Conservation (phyloP, 23 red algal genomes). For the Gracilaria caudata region DNA sequence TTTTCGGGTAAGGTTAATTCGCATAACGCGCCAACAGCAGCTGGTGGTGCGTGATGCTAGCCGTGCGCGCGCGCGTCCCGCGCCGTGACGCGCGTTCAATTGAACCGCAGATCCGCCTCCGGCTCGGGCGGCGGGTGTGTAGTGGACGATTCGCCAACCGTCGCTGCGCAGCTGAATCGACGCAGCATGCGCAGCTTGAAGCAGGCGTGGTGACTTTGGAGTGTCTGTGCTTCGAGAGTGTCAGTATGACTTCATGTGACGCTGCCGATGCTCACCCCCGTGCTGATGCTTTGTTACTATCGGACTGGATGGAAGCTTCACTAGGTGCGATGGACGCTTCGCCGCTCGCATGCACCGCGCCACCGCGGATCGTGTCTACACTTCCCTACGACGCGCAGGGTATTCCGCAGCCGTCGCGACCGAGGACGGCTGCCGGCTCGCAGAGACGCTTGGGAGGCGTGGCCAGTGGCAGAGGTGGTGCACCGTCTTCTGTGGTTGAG, state of each 20-base stretch:
- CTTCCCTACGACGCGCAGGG: background rate
- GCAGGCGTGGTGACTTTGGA: background rate
- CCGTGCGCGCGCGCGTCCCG: background rate
- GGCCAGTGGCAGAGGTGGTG: background rate
- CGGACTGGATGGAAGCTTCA: background rate
- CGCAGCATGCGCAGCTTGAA: background rate
- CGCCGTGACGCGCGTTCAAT: constrained; percentile 9
- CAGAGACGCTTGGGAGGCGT: background rate
- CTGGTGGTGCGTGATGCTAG: too few species aligned
- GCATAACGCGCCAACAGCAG: too few species aligned
- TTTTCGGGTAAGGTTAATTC: background rate
- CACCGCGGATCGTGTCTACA: background rate
- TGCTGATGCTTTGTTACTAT: background rate
- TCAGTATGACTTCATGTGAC: background rate
- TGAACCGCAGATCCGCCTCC: background rate
- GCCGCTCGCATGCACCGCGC: background rate
- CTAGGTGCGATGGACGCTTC: background rate
- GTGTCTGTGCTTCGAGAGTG: background rate
- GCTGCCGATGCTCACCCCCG: background rate
- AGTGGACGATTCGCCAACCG: background rate
- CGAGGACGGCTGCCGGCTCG: background rate
- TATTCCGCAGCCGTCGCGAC: background rate
- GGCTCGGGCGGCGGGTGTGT: background rate
- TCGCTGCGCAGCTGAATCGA: background rate
- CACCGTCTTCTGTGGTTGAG: background rate